Percentiles rank a stretch among this genome's conserved stretches.
phyloP scores from a whole-genome alignment of 2,329 filamentous ascomycete species.

The Orbilia quercus region DNA sequence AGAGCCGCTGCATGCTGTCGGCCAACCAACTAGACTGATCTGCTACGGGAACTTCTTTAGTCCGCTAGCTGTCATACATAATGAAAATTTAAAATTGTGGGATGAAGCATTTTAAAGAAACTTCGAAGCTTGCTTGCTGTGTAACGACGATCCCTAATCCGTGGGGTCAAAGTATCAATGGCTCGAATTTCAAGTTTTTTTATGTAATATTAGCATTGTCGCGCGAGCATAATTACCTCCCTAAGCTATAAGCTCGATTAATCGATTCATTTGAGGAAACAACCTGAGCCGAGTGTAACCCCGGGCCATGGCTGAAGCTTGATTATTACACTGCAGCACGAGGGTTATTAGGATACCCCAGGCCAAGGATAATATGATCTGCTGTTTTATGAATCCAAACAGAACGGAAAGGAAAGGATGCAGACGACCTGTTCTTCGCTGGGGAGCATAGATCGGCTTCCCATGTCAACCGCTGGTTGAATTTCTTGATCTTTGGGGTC shows the following conservation, averaged over 20 bases:
- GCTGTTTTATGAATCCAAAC: no score
- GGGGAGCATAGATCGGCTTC: no score
- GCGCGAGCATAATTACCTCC: slow-evolving; percentile 10
- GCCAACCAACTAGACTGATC: slow-evolving; percentile 10
- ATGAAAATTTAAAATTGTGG: neutral
- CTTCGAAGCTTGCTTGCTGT: slow-evolving; percentile 7
- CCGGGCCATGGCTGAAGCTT: slow-evolving; percentile 30
- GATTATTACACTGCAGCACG: slow-evolving; percentile 40
- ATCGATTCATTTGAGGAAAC: neutral
- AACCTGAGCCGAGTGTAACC: slow-evolving; percentile 37
- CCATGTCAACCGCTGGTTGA: no score
- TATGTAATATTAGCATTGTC: slow-evolving; percentile 16
- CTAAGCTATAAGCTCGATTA: neutral
- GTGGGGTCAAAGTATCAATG: slow-evolving; percentile 18
- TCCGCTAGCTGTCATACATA: slow-evolving; percentile 7
- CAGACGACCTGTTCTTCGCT: no score
- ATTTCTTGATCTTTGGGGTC: no score
- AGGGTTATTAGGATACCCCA: no score
- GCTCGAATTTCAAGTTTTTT: neutral
- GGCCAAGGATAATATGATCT: no score
- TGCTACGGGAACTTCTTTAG: slow-evolving; percentile 22
- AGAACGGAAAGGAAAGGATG: no score
- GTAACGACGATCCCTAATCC: slow-evolving; percentile 32
- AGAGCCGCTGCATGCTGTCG: slow-evolving; percentile 38
- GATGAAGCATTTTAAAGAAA: neutral